Percentiles rank a stretch among this genome's conserved stretches.
Evolutionary conservation across 176 grass and related monocot genomes (phyloP).

Genomic region (Coix lacrymajobi): DNA sequence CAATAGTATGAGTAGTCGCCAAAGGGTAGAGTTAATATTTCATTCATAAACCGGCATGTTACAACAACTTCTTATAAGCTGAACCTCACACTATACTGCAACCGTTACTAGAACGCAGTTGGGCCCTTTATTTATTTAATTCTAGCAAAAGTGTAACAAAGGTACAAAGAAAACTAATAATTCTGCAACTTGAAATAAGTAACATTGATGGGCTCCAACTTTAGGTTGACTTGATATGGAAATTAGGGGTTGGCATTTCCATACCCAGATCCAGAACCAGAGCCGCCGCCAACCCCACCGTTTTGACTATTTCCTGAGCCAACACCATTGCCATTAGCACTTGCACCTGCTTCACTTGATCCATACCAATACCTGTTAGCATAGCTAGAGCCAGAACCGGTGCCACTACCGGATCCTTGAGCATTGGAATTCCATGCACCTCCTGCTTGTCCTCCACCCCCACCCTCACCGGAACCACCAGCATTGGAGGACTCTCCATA

Average conservation of each 20-base stretch:
- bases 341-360: neutral
- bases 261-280: neutral
- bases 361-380: no score
- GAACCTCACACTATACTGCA: neutral
- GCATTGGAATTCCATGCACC: neutral
- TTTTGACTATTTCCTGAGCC: neutral
- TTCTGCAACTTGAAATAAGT: neutral
- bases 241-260: neutral
- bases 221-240: neutral
- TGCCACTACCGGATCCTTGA: neutral
- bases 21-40: no score
- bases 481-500: no score
- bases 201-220: neutral
- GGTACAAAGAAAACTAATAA: neutral
- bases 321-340: neutral
- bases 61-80: neutral
- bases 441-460: neutral
- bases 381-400: neutral
- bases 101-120: neutral
- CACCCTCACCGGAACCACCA: neutral
- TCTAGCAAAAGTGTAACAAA: neutral
- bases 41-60: neutral
- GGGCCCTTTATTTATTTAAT: neutral
- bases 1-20: no score
- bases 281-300: neutral